A percentile compares a stretch with the other conserved stretches of the same genome.
Evolutionary conservation across 371 early-diverging fungal genomes (phyloP).

Genomic region (Mortierella sp.): DNA sequence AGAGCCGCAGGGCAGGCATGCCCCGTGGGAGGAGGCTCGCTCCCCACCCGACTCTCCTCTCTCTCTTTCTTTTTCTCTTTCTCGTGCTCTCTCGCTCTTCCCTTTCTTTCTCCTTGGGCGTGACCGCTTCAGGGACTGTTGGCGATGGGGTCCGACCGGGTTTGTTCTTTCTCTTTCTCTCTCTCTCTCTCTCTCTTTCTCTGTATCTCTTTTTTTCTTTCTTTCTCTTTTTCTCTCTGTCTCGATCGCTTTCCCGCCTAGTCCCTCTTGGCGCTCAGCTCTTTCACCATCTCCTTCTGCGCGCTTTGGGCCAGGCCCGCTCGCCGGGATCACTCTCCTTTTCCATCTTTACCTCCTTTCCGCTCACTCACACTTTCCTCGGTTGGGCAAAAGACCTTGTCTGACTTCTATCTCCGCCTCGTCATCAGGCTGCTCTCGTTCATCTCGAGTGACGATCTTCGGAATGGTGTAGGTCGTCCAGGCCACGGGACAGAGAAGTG

Average conservation of each 20-base stretch:
- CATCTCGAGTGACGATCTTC: not conserved
- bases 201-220: not conserved
- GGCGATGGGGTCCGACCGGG: not conserved
- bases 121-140: conserved; percentile 1
- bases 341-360: not conserved
- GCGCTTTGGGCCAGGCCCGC: not conserved
- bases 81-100: not conserved
- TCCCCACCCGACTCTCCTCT: not conserved
- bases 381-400: not conserved
- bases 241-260: conserved; percentile 4
- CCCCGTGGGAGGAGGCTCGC: no score
- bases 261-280: not conserved
- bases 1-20: no score
- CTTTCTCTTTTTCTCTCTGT: conserved; percentile 4
- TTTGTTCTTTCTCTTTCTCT: not conserved
- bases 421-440: not conserved
- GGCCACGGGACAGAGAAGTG: no score
- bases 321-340: not conserved
- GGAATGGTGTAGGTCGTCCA: not conserved
- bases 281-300: not conserved
- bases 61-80: not conserved
- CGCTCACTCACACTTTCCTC: not conserved
- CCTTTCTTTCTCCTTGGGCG: not conserved
- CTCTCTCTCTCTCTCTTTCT: not conserved
- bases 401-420: not conserved